Evolutionary conservation across 2,329 filamentous ascomycete species (phyloP), one percentile per base, ranked within the genome.

Genomic region (Chalaropsis ovoidea): DNA sequence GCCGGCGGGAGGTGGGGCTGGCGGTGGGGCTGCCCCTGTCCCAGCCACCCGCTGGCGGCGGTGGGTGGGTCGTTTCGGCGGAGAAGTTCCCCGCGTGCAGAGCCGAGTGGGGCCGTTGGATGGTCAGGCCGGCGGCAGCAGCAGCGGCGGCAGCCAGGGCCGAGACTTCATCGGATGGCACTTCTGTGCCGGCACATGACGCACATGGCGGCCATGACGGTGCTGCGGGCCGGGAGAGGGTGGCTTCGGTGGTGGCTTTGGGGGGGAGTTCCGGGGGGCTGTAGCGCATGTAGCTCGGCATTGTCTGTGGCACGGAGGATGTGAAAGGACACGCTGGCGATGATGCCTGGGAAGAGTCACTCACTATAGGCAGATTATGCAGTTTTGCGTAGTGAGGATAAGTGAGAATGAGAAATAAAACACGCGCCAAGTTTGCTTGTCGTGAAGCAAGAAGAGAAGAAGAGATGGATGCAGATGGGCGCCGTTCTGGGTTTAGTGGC

Each of bases 91-190:
- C 86, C 68, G 82, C 84, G 70, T 88, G 86, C 11, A 88, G 76
- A 58, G 86, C 86, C 41, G 93, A 97, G 65, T 89, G 81, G 60
- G 93, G 93, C 63, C 92, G 83, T 74, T 92, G 87, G 68, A 95
- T 93, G 69, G 84, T 82, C 69, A 83, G 22, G 39, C 22, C 62
- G 17, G 31, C n/a, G 17, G 41, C 61, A 35, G 61, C 43, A 47
- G 41, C 22, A 19, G 41, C 61, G 11, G 45, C 11, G 10, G 24
- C 62, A 42, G 45, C 17, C 17, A 39, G 17, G 43, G 43, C 43
- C 31, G 43, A 24, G 47, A 24, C 62, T 19, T 41, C 27, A n/a
- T 43, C 47, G 35, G 45, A 45, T 42, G 2, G 15, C 17, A 35
- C 13, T 41, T 42, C 61, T 3, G 61, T 11, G 39, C 4, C 8